Evolutionary conservation across 208 protist species (phyloP).

Genomic region (Blastocrithidia nonstop): DNA sequence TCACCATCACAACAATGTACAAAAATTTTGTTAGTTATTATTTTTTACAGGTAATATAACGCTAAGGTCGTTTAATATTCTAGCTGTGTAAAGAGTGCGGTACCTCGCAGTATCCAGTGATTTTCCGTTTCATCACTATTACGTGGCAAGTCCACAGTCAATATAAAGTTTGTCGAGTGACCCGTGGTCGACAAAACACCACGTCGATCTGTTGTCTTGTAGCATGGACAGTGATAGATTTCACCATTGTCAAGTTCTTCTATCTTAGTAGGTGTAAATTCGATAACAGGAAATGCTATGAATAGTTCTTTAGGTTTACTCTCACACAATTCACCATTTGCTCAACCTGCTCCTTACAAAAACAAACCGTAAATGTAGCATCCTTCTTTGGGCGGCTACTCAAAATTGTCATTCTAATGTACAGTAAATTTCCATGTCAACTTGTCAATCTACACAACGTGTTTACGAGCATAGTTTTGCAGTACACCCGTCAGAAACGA

Average conservation of each 20-base stretch:
- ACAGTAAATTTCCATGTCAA: slow-evolving; percentile 90
- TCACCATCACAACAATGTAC: too few species aligned
- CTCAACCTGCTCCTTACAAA: slow-evolving; percentile 82
- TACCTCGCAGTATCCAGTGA: slow-evolving; percentile 87
- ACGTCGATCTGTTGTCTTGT: slow-evolving; percentile 89
- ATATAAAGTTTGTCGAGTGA: slow-evolving; percentile 96
- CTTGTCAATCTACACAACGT: slow-evolving; percentile 93
- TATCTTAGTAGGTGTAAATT: slow-evolving; percentile 32
- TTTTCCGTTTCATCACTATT: slow-evolving; percentile 34
- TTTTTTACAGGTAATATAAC: too few species aligned
- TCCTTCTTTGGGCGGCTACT: slow-evolving; percentile 47
- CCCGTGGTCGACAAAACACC: slow-evolving; percentile 94
- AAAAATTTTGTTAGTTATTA: too few species aligned
- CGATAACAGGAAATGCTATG: slow-evolving; percentile 70
- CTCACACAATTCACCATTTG: slow-evolving; percentile 60
- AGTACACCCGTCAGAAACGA: slow-evolving; percentile 92
- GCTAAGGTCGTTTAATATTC: slow-evolving; percentile 73
- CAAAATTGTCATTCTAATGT: slow-evolving; percentile 14
- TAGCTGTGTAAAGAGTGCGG: slow-evolving; percentile 81
- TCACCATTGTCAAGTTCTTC: slow-evolving; percentile 30
- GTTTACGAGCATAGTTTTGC: slow-evolving; percentile 95
- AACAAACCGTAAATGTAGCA: slow-evolving; percentile 86
- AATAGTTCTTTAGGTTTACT: slow-evolving; percentile 86
- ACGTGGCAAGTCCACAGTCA: slow-evolving; percentile 79
- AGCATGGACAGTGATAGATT: slow-evolving; percentile 88